Evolutionary conservation across 176 grass and related monocot species (phyloP).

Genomic region (Triticum turgidum): DNA sequence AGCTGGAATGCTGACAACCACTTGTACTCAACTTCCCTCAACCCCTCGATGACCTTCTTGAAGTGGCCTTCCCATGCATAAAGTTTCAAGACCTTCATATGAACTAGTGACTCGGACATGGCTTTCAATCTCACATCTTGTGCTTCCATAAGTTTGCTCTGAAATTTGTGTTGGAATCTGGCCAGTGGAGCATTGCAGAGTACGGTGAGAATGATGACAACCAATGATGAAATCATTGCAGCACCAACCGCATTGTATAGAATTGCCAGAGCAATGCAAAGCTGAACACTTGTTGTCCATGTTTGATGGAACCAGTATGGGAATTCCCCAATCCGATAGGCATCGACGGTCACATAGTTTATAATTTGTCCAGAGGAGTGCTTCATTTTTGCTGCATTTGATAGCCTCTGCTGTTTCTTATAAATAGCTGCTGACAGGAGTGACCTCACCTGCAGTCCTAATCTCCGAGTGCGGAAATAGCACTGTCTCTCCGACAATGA

Average conservation of each 20-base stretch:
- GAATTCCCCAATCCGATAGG: constrained; percentile 89
- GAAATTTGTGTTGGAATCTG: constrained; percentile 85
- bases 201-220: constrained; percentile 77
- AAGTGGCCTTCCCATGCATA: constrained; percentile 96
- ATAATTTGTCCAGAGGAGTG: constrained; percentile 90
- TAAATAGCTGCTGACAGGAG: constrained; percentile 76
- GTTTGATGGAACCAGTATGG: constrained; percentile 97
- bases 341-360: constrained; percentile 90
- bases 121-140: constrained; percentile 87
- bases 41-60: constrained; percentile 70
- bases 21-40: constrained; percentile 69
- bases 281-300: constrained; percentile 86
- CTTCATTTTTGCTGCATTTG: constrained; percentile 67
- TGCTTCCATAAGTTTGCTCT: constrained; percentile 81
- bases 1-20: constrained; percentile 85
- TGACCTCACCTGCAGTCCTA: constrained; percentile 83
- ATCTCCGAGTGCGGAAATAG: constrained; percentile 75
- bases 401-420: constrained; percentile 76
- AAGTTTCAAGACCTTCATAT: constrained; percentile 87
- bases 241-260: constrained; percentile 70
- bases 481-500: constrained; percentile 89
- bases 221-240: constrained; percentile 62
- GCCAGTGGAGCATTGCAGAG: constrained; percentile 78
- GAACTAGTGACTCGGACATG: constrained; percentile 71
- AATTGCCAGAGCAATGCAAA: constrained; percentile 75